Conservation (phyloP, 108 stramenopile species). For the Bacterosira constricta region DNA sequence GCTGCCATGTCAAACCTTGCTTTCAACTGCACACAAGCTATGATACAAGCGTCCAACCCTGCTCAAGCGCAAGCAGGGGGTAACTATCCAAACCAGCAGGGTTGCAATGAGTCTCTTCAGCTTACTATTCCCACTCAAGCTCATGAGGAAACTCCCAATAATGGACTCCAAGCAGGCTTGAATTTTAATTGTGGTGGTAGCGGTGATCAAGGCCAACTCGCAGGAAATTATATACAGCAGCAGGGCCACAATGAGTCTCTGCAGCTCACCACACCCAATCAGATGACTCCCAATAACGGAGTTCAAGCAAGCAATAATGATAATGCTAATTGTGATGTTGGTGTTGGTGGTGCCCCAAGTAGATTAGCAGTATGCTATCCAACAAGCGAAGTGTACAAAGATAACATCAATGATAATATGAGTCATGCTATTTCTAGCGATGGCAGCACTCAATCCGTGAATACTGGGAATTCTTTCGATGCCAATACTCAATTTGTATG, state of each 20-base stretch:
- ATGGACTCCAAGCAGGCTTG: neutral
- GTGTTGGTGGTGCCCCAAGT: too few species aligned
- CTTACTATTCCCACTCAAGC: neutral
- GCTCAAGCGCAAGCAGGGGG: neutral
- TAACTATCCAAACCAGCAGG: neutral
- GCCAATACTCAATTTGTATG: neutral
- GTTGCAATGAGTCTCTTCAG: neutral
- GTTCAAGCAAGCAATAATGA: too few species aligned
- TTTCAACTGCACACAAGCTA: neutral
- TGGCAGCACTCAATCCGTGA: neutral
- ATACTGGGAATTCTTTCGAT: neutral
- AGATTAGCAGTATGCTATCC: conserved; percentile 1
- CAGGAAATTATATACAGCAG: neutral
- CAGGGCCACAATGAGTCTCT: neutral
- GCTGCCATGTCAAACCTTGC: neutral
- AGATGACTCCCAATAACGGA: neutral
- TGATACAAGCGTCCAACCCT: too few species aligned
- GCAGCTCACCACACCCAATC: neutral
- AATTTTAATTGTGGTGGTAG: neutral
- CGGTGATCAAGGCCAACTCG: neutral
- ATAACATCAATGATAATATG: neutral
- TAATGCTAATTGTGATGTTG: too few species aligned
- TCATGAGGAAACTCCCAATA: neutral
- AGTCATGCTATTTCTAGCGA: neutral
- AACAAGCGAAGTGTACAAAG: neutral